Conservation (phyloP, 2,329 filamentous ascomycete genomes). For the Chrysoporthe deuterocubensis region DNA sequence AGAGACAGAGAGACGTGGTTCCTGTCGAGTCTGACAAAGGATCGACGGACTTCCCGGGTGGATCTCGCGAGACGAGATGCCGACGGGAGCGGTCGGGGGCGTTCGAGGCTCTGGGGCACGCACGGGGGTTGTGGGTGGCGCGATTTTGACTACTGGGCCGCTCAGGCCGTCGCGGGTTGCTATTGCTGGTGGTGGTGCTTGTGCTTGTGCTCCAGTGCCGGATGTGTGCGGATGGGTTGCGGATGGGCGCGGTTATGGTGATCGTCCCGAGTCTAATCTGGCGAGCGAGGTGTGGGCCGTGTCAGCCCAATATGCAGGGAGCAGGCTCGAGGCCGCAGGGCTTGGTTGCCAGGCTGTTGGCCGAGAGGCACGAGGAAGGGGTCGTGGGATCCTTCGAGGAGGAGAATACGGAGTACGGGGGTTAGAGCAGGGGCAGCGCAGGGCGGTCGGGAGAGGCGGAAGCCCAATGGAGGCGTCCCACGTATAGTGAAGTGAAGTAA, state of each 20-base stretch:
- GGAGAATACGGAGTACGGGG: background rate
- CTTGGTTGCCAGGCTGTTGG: background rate
- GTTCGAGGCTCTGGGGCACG: background rate
- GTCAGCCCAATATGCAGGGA: background rate
- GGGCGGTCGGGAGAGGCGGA: background rate
- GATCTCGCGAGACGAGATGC: background rate
- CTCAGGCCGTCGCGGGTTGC: background rate
- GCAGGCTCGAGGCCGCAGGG: background rate
- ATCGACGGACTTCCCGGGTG: background rate
- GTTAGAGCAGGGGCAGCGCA: background rate
- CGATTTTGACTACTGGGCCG: background rate
- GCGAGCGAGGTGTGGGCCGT: slow-evolving; percentile 1
- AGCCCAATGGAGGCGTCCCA: background rate
- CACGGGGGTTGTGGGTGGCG: background rate
- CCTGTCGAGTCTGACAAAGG: background rate
- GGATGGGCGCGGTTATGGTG: background rate
- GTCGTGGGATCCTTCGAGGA: background rate
- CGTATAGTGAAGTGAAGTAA: no score
- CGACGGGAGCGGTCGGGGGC: background rate
- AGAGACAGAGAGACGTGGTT: background rate
- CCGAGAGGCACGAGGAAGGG: background rate
- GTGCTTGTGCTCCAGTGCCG: slow-evolving; percentile 1
- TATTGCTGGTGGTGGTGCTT: background rate
- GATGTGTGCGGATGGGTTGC: background rate
- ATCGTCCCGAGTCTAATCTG: slow-evolving; percentile 3